Evolutionary conservation across 148 eudicot genomes (phyloP).

Genomic region (Dianthus caryophyllus): DNA sequence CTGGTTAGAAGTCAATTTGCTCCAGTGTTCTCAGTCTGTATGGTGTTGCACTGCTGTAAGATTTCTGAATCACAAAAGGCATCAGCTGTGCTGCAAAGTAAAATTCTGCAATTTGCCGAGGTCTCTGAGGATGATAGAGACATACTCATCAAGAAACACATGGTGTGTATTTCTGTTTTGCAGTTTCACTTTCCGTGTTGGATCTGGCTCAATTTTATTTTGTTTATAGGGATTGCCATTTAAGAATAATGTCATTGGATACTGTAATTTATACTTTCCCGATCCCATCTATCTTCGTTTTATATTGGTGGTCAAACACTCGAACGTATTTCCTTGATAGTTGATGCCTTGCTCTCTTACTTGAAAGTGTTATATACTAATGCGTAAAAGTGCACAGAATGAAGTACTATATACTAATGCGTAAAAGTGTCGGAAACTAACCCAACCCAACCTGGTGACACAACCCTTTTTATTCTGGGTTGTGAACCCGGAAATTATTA

Average conservation of each 20-base stretch:
- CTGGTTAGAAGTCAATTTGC: slow-evolving; percentile 68
- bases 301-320: too few species aligned
- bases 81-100: slow-evolving; percentile 56
- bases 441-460: too few species aligned
- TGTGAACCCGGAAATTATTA: too few species aligned
- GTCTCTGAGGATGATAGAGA: slow-evolving; percentile 84
- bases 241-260: not conserved
- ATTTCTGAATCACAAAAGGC: slow-evolving; percentile 65
- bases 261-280: not conserved
- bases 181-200: not conserved
- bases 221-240: not conserved
- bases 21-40: slow-evolving; percentile 80
- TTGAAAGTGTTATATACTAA: too few species aligned
- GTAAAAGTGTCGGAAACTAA: too few species aligned
- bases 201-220: not conserved
- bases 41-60: slow-evolving; percentile 83
- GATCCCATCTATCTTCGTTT: too few species aligned
- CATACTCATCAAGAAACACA: slow-evolving; percentile 75
- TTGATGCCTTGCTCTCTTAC: too few species aligned
- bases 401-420: too few species aligned
- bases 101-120: slow-evolving; percentile 58
- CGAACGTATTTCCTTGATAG: too few species aligned
- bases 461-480: too few species aligned
- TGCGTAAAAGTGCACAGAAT: too few species aligned
- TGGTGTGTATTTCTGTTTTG: slow-evolving; percentile 47